phyloP scores from a whole-genome alignment of 768 basidiomycete genomes.

The Wakefieldia striispora region DNA sequence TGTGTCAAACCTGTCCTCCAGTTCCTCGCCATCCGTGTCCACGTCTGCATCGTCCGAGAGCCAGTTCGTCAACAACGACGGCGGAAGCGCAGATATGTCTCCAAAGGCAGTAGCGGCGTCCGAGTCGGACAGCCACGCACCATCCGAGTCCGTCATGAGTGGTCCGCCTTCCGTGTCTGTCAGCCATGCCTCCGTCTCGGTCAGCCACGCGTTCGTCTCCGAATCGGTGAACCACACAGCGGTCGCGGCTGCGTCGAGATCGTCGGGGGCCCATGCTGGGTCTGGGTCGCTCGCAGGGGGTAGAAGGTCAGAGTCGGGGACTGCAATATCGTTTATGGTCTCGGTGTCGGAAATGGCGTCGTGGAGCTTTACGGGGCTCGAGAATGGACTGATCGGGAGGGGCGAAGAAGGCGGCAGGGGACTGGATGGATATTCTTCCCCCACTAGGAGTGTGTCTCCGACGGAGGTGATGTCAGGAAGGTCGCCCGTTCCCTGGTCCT shows the following conservation, averaged over 20 bases:
- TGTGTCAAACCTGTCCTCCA: slow-evolving; percentile 18
- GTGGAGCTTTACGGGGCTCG: slow-evolving; percentile 17
- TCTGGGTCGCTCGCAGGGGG: slow-evolving; percentile 8
- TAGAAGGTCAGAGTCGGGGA: slow-evolving; percentile 16
- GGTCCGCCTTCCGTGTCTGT: slow-evolving; percentile 40
- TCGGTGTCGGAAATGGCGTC: slow-evolving; percentile 9
- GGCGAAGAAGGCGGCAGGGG: slow-evolving; percentile 65
- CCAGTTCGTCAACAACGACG: slow-evolving; percentile 23
- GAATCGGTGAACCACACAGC: slow-evolving; percentile 16
- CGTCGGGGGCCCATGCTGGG: slow-evolving; percentile 15
- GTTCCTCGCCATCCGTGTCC: slow-evolving; percentile 20
- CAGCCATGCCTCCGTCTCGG: slow-evolving; percentile 29
- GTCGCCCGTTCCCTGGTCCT: background rate
- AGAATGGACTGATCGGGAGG: slow-evolving; percentile 51
- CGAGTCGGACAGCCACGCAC: slow-evolving; percentile 32
- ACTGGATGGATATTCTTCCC: slow-evolving; percentile 34
- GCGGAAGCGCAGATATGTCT: slow-evolving; percentile 21
- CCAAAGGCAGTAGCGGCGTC: slow-evolving; percentile 26
- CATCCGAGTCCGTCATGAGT: slow-evolving; percentile 38
- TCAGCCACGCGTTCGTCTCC: slow-evolving; percentile 23
- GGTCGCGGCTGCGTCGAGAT: background rate
- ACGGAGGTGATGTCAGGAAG: slow-evolving; percentile 16
- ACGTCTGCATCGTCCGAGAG: slow-evolving; percentile 27
- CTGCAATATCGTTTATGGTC: background rate
- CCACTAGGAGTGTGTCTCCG: slow-evolving; percentile 23